Evolutionary conservation across 2,329 filamentous ascomycete species (phyloP).

Genomic region (Sporothrix pseudoabietina): DNA sequence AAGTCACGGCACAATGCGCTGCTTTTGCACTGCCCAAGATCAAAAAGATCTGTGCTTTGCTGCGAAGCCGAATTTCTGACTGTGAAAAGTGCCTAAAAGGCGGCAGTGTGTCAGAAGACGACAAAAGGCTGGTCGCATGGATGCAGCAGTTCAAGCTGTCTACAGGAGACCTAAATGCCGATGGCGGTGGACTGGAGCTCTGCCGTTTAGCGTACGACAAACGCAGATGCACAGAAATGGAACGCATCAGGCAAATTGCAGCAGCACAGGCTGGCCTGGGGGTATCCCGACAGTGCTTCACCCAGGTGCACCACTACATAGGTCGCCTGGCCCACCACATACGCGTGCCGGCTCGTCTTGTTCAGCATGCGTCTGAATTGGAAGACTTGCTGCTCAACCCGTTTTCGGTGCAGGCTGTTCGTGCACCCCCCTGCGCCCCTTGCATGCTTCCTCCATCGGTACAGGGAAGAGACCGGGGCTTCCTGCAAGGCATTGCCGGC

Average conservation of each 20-base stretch:
- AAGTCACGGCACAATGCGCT: neutral
- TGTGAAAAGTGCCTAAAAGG: conserved; percentile 35
- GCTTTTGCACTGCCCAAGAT: conserved; percentile 13
- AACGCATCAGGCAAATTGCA: conserved; percentile 4
- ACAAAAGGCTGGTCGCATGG: conserved; percentile 24
- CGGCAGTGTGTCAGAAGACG: neutral
- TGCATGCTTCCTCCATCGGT: neutral
- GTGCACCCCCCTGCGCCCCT: neutral
- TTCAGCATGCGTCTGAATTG: conserved; percentile 39
- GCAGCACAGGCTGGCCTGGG: neutral
- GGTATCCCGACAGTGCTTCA: conserved; percentile 35
- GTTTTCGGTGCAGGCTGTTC: neutral
- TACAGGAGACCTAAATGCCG: neutral
- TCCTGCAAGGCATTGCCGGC: neutral
- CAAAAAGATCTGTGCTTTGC: neutral
- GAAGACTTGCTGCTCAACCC: neutral
- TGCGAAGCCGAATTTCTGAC: neutral
- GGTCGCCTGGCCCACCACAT: conserved; percentile 51
- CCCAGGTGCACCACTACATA: conserved; percentile 45
- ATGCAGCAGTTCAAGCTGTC: conserved; percentile 15
- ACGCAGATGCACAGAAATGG: conserved; percentile 34
- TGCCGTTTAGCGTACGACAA: conserved; percentile 27
- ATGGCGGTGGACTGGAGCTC: neutral
- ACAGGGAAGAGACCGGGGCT: too few relatives aligned
- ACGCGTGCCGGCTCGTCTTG: conserved; percentile 44